These are phyloP conservation scores for Hygrophila difformis DNA, from an alignment of 257 asterid species.

Conservation along the genomic window DNA sequence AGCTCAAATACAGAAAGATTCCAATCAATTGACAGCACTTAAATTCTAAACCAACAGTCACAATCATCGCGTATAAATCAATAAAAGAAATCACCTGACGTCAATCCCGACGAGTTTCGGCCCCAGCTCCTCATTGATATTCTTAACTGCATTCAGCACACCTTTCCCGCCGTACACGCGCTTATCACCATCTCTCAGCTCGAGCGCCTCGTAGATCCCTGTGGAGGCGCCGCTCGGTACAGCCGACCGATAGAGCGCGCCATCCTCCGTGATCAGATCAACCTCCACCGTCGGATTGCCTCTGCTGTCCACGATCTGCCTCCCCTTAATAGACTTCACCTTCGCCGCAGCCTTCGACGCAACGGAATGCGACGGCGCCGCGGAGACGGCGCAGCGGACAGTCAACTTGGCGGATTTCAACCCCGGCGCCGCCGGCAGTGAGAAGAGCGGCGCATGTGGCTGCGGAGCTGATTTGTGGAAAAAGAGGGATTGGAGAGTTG, in stretches of 20 bases:
- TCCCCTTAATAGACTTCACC: conserved; percentile 67
- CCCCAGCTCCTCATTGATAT: conserved; percentile 64
- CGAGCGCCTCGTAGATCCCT: conserved; percentile 95
- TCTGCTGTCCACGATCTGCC: conserved; percentile 97
- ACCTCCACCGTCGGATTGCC: conserved; percentile 99
- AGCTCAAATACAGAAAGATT: too few species aligned
- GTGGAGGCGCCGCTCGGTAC: conserved; percentile 99
- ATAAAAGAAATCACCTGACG: conserved; percentile 49
- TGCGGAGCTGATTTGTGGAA: not conserved
- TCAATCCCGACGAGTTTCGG: conserved; percentile 87
- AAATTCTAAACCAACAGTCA: too few species aligned
- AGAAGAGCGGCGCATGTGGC: conserved; percentile 24
- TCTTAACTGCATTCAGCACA: conserved; percentile 72
- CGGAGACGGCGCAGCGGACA: conserved; percentile 54
- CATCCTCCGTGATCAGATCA: conserved; percentile 78
- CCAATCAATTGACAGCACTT: too few species aligned
- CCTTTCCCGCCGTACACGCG: conserved; percentile 89
- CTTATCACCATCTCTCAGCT: conserved; percentile 90
- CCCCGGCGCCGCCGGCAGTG: conserved; percentile 27
- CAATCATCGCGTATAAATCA: too few species aligned
- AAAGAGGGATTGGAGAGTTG: not conserved
- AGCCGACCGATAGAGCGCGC: conserved; percentile 70
- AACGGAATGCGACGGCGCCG: conserved; percentile 32
- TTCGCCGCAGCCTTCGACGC: conserved; percentile 26
- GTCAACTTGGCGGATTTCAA: conserved; percentile 28